Evolutionary conservation across 2,329 filamentous ascomycete species (phyloP).

Genomic region (Pseudopithomyces chartarum): DNA sequence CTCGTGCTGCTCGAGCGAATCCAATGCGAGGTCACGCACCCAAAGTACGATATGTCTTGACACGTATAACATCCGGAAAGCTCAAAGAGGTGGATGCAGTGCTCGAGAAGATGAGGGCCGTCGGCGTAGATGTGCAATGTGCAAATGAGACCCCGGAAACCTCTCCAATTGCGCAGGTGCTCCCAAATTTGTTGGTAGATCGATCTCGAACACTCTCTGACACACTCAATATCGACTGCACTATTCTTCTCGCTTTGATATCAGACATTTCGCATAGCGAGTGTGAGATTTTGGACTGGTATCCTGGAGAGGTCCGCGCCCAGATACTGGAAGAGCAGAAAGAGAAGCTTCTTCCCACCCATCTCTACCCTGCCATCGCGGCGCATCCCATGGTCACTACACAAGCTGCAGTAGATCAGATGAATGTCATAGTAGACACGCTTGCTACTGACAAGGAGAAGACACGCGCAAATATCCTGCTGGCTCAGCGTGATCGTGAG

Average conservation of each 20-base stretch:
- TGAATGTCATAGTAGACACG: conserved; percentile 53
- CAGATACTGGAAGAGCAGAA: conserved; percentile 69
- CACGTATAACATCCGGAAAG: conserved; percentile 59
- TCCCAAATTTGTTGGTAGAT: conserved; percentile 45
- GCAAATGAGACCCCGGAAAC: conserved; percentile 28
- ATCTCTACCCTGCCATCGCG: conserved; percentile 67
- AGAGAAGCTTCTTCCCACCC: conserved; percentile 63
- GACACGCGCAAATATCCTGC: conserved; percentile 62
- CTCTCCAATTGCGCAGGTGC: conserved; percentile 27
- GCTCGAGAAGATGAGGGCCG: conserved; percentile 59
- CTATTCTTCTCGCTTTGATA: conserved; percentile 72
- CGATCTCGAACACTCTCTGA: conserved; percentile 46
- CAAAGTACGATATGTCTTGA: conserved; percentile 63
- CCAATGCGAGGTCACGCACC: conserved; percentile 66
- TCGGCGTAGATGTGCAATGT: conserved; percentile 49
- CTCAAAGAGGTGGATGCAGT: conserved; percentile 61
- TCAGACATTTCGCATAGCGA: conserved; percentile 72
- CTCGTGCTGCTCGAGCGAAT: conserved; percentile 60
- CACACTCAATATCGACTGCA: conserved; percentile 67
- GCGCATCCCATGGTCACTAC: conserved; percentile 67
- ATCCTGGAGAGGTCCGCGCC: conserved; percentile 53
- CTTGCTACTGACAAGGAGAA: conserved; percentile 51
- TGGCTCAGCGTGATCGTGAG: conserved; percentile 51
- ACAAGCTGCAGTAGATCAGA: conserved; percentile 65
- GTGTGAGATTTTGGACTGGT: conserved; percentile 53